phyloP scores from a whole-genome alignment of 2,329 filamentous ascomycete species.

The Fusarium palustre region DNA sequence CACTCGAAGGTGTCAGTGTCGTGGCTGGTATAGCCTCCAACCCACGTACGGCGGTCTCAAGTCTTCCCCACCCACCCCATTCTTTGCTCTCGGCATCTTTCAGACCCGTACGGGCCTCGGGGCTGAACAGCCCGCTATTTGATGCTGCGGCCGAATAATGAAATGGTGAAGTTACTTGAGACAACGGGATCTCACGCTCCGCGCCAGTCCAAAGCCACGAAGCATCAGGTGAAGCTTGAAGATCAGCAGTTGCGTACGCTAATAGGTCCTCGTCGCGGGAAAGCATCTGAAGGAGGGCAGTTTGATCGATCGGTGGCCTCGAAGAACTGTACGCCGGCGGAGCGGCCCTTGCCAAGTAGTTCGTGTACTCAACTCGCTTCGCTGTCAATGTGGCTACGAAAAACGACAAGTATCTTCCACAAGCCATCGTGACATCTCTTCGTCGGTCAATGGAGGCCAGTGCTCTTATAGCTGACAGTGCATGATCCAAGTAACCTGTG shows the following conservation, averaged over 20 bases:
- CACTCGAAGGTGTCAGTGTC: conserved; percentile 50
- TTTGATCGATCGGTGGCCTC: conserved; percentile 49
- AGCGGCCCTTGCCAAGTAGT: conserved; percentile 52
- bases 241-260: conserved; percentile 85
- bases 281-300: conserved; percentile 50
- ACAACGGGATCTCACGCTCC: conserved; percentile 59
- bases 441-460: conserved; percentile 77
- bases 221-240: conserved; percentile 81
- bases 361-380: conserved; percentile 62
- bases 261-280: conserved; percentile 85
- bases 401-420: conserved; percentile 84
- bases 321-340: conserved; percentile 50
- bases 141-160: conserved; percentile 37
- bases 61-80: conserved; percentile 84
- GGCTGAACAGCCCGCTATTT: conserved; percentile 57
- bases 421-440: conserved; percentile 79
- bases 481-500: conserved; percentile 77
- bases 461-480: conserved; percentile 78
- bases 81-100: conserved; percentile 69
- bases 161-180: conserved; percentile 38
- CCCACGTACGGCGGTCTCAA: conserved; percentile 65
- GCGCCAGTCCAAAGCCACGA: conserved; percentile 85
- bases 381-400: conserved; percentile 77
- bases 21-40: conserved; percentile 45
- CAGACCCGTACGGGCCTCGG: conserved; percentile 63